Evolutionary conservation across 169 alveolate genomes (phyloP).

Genomic region (Plasmodium falciparum): DNA sequence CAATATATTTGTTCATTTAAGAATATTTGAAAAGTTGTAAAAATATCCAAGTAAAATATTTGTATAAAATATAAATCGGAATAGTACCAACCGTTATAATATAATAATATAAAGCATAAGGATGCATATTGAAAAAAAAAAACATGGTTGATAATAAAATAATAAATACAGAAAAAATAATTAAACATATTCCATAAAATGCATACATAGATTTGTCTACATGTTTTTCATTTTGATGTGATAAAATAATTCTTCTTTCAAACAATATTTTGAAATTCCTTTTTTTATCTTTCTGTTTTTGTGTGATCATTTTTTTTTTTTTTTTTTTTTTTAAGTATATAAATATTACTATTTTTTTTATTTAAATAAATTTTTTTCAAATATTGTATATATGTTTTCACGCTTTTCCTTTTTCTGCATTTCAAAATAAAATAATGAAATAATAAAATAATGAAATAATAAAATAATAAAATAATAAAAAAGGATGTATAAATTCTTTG

Average conservation of each 20-base stretch:
- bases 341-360: neutral
- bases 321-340: neutral
- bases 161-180: constrained; percentile 18
- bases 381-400: constrained; percentile 50
- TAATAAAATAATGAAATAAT: too few relatives aligned
- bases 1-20: neutral
- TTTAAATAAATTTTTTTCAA: constrained; percentile 65
- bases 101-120: constrained; percentile 67
- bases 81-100: constrained; percentile 61
- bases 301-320: constrained; percentile 15
- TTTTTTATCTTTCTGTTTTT: constrained; percentile 41
- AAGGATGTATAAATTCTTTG: neutral
- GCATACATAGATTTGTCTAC: constrained; percentile 47
- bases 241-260: constrained; percentile 64
- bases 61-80: constrained; percentile 51
- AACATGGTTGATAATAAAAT: constrained; percentile 39
- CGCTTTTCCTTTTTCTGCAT: constrained; percentile 74
- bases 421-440: neutral
- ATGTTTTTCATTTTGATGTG: constrained; percentile 48
- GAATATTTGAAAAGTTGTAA: constrained; percentile 71
- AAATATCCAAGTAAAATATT: constrained; percentile 67
- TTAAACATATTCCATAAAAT: constrained; percentile 71
- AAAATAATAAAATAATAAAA: neutral
- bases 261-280: constrained; percentile 68
- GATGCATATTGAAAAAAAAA: constrained; percentile 75